Percentiles rank a stretch among this genome's conserved stretches.
Conservation (phyloP, 495 filamentous ascomycete genomes). For the Aspergillus biplanus region DNA sequence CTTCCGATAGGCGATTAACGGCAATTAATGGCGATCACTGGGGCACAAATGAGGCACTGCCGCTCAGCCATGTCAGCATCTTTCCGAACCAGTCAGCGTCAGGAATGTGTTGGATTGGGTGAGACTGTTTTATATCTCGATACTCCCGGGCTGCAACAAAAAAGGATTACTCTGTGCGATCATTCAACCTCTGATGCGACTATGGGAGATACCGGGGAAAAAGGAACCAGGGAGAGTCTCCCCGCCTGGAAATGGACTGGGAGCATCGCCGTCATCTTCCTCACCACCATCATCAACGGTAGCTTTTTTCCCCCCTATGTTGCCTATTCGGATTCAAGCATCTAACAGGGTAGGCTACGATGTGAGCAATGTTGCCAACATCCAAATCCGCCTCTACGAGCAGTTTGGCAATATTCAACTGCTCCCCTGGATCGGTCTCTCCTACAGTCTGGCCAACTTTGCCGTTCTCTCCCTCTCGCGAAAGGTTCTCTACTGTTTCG, state of each 20-base stretch:
- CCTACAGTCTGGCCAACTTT: constrained; percentile 19
- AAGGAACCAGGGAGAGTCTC: not conserved
- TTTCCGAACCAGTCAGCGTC: too few species aligned
- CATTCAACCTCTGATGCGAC: too few species aligned
- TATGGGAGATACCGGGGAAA: too few species aligned
- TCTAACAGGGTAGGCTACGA: constrained; percentile 14
- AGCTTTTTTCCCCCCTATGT: too few species aligned
- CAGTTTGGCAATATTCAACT: constrained; percentile 22
- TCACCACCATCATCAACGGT: constrained; percentile 18
- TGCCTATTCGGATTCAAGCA: not conserved
- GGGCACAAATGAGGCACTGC: too few species aligned
- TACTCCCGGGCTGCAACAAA: too few species aligned
- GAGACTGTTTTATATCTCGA: too few species aligned
- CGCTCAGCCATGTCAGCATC: too few species aligned
- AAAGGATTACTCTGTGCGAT: too few species aligned
- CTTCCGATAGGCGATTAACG: too few species aligned
- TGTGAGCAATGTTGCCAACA: constrained; percentile 24
- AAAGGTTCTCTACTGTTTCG: constrained; percentile 28
- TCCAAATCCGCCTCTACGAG: constrained; percentile 21
- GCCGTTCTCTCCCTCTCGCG: constrained; percentile 16
- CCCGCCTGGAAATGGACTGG: constrained; percentile 21
- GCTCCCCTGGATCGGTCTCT: constrained; percentile 24
- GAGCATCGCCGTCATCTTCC: constrained; percentile 13
- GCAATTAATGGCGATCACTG: too few species aligned
- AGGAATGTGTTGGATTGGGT: too few species aligned